A percentile compares a stretch with the other conserved stretches of the same genome.
Conservation (phyloP, 768 basidiomycete genomes). For the Chiua virens region DNA sequence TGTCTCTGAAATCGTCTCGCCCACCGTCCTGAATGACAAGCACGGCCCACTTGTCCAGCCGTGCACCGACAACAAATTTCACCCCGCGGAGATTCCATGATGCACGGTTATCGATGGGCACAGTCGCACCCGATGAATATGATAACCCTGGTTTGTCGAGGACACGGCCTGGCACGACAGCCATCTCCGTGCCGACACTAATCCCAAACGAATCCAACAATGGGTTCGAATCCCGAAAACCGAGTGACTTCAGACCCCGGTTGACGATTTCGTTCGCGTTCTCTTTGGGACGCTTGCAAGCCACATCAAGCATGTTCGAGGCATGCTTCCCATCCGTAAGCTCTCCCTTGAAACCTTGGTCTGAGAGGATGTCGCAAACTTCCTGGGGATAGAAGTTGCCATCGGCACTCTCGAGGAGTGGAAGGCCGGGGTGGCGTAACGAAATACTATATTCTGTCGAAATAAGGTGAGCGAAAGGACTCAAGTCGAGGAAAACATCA, state of each 20-base stretch:
- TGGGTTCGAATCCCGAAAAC: slow-evolving; percentile 35
- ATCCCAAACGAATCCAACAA: slow-evolving; percentile 44
- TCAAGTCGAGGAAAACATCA: background rate
- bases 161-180: slow-evolving; percentile 53
- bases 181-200: slow-evolving; percentile 46
- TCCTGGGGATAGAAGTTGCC: slow-evolving; percentile 44
- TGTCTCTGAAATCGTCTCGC: slow-evolving; percentile 52
- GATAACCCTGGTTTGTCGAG: slow-evolving; percentile 43
- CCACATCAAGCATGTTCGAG: slow-evolving; percentile 45
- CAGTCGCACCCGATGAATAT: slow-evolving; percentile 34
- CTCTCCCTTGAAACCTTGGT: slow-evolving; percentile 47
- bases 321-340: slow-evolving; percentile 45
- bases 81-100: slow-evolving; percentile 52
- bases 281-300: slow-evolving; percentile 46
- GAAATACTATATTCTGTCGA: slow-evolving; percentile 39
- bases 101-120: slow-evolving; percentile 39
- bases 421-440: slow-evolving; percentile 36
- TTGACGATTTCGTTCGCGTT: slow-evolving; percentile 45
- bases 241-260: slow-evolving; percentile 43
- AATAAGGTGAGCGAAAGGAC: background rate
- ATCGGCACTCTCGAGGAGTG: slow-evolving; percentile 41
- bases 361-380: slow-evolving; percentile 44
- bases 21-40: slow-evolving; percentile 60
- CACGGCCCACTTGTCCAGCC: slow-evolving; percentile 63
- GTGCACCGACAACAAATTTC: slow-evolving; percentile 60